Evolutionary conservation across 306 rosid species (phyloP), one percentile per base, ranked within the genome.

Genomic region (Sophora flavescens): DNA sequence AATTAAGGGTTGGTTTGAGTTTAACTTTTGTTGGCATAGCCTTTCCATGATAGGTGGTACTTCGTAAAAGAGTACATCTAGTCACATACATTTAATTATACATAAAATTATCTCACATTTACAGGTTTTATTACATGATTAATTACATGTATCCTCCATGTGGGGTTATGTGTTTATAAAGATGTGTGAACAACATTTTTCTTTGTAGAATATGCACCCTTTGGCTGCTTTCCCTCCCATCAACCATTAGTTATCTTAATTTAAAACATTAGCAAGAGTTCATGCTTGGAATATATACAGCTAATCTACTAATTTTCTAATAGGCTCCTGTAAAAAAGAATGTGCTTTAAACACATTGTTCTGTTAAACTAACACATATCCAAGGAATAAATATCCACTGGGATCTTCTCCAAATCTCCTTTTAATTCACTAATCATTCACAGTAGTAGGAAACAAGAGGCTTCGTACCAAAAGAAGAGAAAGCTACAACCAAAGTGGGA

Each of bases 381-480:
- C 76, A 42, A 76, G 76, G 80, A 80, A 70, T 63, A 60, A 72
- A 61, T 17, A 83, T 78, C 81, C 60, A 80, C 17, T n/a, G 80
- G 84, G 77, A 84, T 87, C 83, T 65, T 75, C 45, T 38, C 76
- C 77, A 74, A 65, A 64, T 75, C 83, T 64, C 42, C 74, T 80
- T 80, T 78, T 81, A 81, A 61, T 68, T 62, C 81, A 68, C 70
- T 77, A 81, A 89, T 89, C 88, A 87, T 84, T 83, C 81, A 81
- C 15, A 65, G 42, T 56, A 61, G 78, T 15, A 56, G 77, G 82
- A 66, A 74, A 83, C 42, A 65, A 68, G 80, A 80, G 66, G 52
- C 42, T 72, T 78, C 72, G 83, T 82, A 75, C 73, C 66, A 82
- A 88, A 83, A 91, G 84, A 89, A 74, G 93, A 81, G 85, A 91